Conservation (phyloP, 306 rosid species). For the Prinsepia uniflora region DNA sequence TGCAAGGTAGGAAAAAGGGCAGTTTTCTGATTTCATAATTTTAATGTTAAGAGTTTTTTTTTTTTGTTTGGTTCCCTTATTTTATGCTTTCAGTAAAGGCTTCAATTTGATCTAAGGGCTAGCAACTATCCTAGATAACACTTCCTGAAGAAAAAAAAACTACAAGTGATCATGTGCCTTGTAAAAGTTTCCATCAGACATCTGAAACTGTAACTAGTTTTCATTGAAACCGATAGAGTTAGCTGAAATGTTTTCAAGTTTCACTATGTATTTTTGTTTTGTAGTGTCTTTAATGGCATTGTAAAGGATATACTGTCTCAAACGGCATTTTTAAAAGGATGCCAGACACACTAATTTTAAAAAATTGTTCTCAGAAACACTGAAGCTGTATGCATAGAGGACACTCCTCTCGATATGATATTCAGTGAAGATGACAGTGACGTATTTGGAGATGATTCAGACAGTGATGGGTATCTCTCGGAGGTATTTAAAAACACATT, state of each 20-base stretch:
- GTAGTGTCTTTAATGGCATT: background rate
- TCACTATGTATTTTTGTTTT: background rate
- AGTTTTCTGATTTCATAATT: background rate
- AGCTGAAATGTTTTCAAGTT: background rate
- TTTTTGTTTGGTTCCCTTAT: no score
- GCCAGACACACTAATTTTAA: slow-evolving; percentile 2
- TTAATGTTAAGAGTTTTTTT: no score
- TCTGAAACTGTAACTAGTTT: background rate
- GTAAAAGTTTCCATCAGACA: background rate
- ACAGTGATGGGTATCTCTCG: slow-evolving; percentile 63
- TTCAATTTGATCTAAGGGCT: background rate
- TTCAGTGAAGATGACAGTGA: slow-evolving; percentile 61
- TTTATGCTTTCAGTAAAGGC: background rate
- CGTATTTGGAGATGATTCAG: slow-evolving; percentile 54
- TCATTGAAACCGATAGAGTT: background rate
- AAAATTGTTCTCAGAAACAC: slow-evolving; percentile 32
- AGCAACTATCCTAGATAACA: background rate
- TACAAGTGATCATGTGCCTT: background rate
- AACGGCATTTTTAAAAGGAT: no score
- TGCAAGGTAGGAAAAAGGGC: slow-evolving; percentile 44
- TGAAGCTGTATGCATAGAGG: slow-evolving; percentile 35
- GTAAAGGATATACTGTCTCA: background rate
- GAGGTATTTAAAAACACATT: no score
- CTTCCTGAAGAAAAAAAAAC: background rate
- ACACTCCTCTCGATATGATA: slow-evolving; percentile 47